These are phyloP conservation scores for Erythrobasidium yunnanense DNA, from an alignment of 768 basidiomycete species.

Conservation along the genomic window DNA sequence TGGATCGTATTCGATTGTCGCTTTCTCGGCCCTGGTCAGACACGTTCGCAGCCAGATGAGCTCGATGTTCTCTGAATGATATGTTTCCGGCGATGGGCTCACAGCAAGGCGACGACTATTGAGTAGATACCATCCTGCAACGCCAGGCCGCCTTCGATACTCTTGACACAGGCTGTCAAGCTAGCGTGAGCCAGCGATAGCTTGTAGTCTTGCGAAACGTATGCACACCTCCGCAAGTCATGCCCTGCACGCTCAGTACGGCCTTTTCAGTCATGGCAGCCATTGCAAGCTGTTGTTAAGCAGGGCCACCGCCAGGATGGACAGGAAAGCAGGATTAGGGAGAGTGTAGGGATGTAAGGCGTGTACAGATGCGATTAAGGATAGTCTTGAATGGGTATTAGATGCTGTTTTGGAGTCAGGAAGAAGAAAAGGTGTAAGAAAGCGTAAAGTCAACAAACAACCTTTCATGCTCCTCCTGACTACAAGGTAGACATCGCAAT, in stretches of 20 bases:
- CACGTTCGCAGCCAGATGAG: not conserved
- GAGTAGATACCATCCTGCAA: constrained; percentile 78
- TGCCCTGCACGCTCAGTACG: constrained; percentile 63
- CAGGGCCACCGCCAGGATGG: no score
- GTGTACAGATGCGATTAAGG: no score
- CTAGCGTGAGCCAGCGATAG: not conserved
- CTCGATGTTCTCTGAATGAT: no score
- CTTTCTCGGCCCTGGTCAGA: constrained; percentile 59
- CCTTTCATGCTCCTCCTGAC: no score
- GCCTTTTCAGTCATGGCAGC: constrained; percentile 1
- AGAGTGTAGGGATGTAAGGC: no score
- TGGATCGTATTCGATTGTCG: constrained; percentile 78
- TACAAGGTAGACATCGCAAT: no score
- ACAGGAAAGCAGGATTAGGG: no score
- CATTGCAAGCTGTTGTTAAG: not conserved
- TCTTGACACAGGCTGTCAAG: constrained; percentile 44
- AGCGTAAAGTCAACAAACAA: no score
- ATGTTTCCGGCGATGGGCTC: not conserved
- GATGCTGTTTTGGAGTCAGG: no score
- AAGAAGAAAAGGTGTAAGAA: no score
- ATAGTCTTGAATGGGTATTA: no score
- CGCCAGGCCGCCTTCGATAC: constrained; percentile 73
- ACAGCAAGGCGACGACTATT: constrained; percentile 84
- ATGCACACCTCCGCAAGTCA: constrained; percentile 49
- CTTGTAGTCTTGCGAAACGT: not conserved